A percentile compares a stretch with the other conserved stretches of the same genome.
Conservation (phyloP, 257 asterid genomes). For the Gentiana macrophylla region DNA sequence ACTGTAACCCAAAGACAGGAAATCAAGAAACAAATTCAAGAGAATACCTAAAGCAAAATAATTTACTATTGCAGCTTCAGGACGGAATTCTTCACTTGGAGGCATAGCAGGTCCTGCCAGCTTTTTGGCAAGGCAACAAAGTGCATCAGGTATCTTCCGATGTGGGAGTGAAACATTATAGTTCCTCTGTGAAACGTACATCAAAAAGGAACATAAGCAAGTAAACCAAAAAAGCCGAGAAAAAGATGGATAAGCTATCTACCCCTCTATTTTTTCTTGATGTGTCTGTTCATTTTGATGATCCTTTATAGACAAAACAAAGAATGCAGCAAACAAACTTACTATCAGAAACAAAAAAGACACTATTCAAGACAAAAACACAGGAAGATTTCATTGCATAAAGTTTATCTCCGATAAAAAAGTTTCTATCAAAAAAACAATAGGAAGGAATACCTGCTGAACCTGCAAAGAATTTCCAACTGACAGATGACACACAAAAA, state of each 20-base stretch:
- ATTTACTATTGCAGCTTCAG: conserved; percentile 97
- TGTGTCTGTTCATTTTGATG: too few relatives aligned
- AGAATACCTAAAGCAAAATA: conserved; percentile 66
- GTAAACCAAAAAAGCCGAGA: neutral
- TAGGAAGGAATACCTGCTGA: too few relatives aligned
- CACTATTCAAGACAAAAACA: too few relatives aligned
- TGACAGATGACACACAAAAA: too few relatives aligned
- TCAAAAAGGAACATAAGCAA: conserved; percentile 13
- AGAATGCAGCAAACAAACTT: too few relatives aligned
- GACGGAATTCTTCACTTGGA: conserved; percentile 52
- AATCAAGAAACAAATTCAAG: neutral
- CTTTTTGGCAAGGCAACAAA: conserved; percentile 54
- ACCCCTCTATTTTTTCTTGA: too few relatives aligned
- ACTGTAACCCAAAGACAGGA: neutral
- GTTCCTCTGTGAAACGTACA: conserved; percentile 46
- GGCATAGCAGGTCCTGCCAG: conserved; percentile 85
- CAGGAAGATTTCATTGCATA: too few relatives aligned
- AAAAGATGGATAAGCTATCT: neutral
- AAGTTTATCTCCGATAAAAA: too few relatives aligned
- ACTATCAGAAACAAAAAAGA: too few relatives aligned
- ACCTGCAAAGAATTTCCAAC: too few relatives aligned
- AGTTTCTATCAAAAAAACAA: too few relatives aligned
- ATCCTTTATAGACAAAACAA: too few relatives aligned
- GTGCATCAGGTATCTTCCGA: conserved; percentile 69
- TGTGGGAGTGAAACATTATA: conserved; percentile 77